These are phyloP conservation scores for Boletus reticuloceps DNA, from an alignment of 768 basidiomycete species.

Conservation along the genomic window DNA sequence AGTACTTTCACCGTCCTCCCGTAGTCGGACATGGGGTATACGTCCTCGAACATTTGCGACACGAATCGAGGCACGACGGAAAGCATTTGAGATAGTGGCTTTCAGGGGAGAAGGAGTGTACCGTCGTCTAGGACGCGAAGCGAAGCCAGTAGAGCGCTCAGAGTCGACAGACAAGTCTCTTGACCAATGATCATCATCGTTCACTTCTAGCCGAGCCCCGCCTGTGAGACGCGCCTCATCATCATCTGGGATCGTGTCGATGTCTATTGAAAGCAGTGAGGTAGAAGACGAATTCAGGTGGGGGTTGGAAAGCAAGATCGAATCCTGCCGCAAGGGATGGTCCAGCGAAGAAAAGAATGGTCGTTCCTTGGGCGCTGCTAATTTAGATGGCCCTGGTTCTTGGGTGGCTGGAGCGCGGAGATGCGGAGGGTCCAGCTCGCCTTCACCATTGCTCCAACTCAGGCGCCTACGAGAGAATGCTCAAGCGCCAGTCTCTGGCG, in stretches of 20 bases:
- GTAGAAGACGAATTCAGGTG: constrained; percentile 50
- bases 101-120: constrained; percentile 57
- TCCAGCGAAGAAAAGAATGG: constrained; percentile 46
- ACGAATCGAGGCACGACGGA: constrained; percentile 66
- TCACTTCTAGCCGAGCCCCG: constrained; percentile 33
- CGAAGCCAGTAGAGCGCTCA: constrained; percentile 43
- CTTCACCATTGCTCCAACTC: constrained; percentile 55
- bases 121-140: constrained; percentile 40
- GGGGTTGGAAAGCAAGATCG: constrained; percentile 40
- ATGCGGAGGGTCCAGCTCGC: constrained; percentile 47
- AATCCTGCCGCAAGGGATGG: constrained; percentile 31
- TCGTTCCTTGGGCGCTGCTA: constrained; percentile 32
- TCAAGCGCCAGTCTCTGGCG: constrained; percentile 31
- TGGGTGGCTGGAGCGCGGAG: not conserved
- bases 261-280: constrained; percentile 42
- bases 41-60: constrained; percentile 74
- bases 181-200: constrained; percentile 28
- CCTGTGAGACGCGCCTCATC: constrained; percentile 58
- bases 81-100: constrained; percentile 51
- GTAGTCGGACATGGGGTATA: constrained; percentile 56
- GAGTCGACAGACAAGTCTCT: constrained; percentile 38
- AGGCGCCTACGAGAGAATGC: constrained; percentile 48
- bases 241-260: constrained; percentile 49
- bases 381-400: constrained; percentile 21
- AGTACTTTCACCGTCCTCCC: constrained; percentile 44